These are phyloP conservation scores for Xylaria sp. DNA, from an alignment of 2,329 filamentous ascomycete species.

Conservation along the genomic window DNA sequence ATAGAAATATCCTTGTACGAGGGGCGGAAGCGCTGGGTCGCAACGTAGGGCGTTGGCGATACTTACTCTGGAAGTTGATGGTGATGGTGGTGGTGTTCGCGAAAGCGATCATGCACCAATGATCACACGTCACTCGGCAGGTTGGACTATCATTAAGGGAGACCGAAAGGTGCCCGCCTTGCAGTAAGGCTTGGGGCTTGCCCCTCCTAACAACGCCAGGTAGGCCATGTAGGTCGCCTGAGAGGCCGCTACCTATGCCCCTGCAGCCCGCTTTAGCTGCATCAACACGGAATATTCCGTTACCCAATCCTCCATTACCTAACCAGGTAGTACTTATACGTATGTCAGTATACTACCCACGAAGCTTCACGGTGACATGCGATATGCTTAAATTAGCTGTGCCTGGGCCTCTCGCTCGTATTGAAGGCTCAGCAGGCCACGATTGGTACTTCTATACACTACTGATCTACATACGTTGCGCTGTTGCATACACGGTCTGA, in stretches of 20 bases:
- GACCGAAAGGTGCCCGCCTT: conserved; percentile 12
- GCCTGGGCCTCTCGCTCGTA: neutral
- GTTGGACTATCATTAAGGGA: neutral
- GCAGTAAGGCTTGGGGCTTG: conserved; percentile 14
- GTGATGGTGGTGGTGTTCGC: conserved; percentile 21
- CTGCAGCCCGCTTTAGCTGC: conserved; percentile 12
- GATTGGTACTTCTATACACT: neutral
- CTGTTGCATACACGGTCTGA: neutral
- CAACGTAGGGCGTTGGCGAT: neutral
- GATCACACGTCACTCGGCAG: conserved; percentile 15
- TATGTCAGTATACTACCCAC: neutral
- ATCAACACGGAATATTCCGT: conserved; percentile 9
- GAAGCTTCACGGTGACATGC: neutral
- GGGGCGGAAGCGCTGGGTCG: neutral
- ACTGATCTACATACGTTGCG: neutral
- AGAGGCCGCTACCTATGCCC: neutral
- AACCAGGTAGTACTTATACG: too few species aligned
- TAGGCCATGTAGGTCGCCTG: neutral
- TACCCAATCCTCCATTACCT: neutral
- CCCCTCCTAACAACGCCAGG: conserved; percentile 11
- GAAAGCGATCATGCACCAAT: neutral
- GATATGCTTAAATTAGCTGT: neutral
- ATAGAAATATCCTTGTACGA: neutral
- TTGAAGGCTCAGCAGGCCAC: neutral
- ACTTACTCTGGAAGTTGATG: neutral